phyloP scores from a whole-genome alignment of 1,139 yeast species.

The Blastobotrys capitulatus region DNA sequence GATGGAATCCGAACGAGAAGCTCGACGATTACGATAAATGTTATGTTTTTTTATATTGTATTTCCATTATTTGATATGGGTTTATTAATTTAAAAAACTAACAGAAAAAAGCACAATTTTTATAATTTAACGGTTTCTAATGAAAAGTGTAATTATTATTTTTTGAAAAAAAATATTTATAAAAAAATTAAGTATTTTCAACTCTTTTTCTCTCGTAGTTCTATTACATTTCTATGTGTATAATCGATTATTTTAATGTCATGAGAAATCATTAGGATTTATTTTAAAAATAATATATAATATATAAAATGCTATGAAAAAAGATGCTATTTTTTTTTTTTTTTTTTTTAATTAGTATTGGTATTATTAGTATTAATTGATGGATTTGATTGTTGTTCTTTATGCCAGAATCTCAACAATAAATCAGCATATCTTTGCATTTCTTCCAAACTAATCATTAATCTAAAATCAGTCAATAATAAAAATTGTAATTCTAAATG shows the following conservation, averaged over 20 bases:
- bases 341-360: background rate
- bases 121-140: background rate
- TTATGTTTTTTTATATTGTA: background rate
- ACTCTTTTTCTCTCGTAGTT: background rate
- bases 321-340: background rate
- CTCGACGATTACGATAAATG: slow-evolving; percentile 54
- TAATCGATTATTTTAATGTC: slow-evolving; percentile 7
- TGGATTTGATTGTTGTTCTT: slow-evolving; percentile 19
- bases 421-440: slow-evolving; percentile 87
- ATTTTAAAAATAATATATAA: background rate
- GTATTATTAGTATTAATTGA: background rate
- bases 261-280: background rate
- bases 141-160: slow-evolving; percentile 7
- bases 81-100: background rate
- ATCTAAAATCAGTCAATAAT: slow-evolving; percentile 73
- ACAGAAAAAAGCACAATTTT: background rate
- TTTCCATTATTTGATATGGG: no score
- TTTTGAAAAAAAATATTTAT: slow-evolving; percentile 1
- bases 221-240: slow-evolving; percentile 1
- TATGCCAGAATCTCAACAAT: slow-evolving; percentile 71
- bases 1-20: slow-evolving; percentile 99
- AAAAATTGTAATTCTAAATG: slow-evolving; percentile 88
- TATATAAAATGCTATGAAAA: background rate
- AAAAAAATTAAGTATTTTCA: no score
- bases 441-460: slow-evolving; percentile 87